Percentiles rank a stretch among this genome's conserved stretches.
Evolutionary conservation across 352 stramenopile species (phyloP).

Genomic region (Globisporangium paddicum): DNA sequence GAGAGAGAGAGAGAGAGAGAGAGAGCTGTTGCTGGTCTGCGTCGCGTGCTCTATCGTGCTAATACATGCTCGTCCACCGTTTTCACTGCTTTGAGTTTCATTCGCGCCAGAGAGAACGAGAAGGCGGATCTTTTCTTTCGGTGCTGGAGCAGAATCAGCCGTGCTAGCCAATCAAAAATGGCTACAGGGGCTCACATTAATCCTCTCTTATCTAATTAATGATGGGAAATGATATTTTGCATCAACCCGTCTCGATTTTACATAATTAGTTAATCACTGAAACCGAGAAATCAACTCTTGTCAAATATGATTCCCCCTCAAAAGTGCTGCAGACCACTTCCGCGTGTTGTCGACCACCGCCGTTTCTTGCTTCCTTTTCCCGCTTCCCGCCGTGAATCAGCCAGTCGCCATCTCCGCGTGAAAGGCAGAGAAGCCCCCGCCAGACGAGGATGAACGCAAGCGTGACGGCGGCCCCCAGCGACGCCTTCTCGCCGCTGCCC

Average conservation of each 20-base stretch:
- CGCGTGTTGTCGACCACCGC: neutral
- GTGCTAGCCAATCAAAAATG: slow-evolving; percentile 1
- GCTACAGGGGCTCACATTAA: neutral
- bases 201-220: neutral
- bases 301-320: neutral
- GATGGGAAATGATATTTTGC: neutral
- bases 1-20: neutral
- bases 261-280: neutral
- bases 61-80: neutral
- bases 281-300: neutral
- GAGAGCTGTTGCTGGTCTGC: neutral
- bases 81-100: neutral
- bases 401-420: neutral
- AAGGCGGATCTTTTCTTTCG: neutral
- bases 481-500: slow-evolving; percentile 8
- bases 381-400: neutral
- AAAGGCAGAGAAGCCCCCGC: neutral
- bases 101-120: neutral
- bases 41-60: neutral
- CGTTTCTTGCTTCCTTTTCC: neutral
- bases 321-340: neutral
- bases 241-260: neutral
- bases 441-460: neutral
- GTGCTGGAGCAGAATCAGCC: neutral
- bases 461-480: slow-evolving; percentile 1